phyloP scores from a whole-genome alignment of 2,329 filamentous ascomycete species.

The Penicillium sp. region DNA sequence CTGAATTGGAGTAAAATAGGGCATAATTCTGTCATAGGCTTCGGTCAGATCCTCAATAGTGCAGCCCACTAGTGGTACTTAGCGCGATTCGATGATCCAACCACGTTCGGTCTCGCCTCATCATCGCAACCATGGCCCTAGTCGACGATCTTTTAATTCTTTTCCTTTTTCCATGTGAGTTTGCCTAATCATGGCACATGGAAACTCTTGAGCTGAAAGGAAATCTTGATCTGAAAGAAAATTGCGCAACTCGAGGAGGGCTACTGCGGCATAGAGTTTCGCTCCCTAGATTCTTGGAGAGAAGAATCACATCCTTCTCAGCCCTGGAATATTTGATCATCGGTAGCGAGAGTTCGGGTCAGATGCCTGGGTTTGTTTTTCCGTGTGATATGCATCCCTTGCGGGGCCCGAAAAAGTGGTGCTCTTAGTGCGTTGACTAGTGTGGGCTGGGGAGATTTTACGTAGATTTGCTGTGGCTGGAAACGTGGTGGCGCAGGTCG shows the following conservation, averaged over 20 bases:
- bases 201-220: background rate
- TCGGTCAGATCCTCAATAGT: constrained; percentile 14
- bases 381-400: constrained; percentile 11
- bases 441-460: background rate
- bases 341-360: background rate
- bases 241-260: background rate
- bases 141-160: background rate
- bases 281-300: constrained; percentile 6
- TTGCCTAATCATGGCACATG: background rate
- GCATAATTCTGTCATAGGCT: background rate
- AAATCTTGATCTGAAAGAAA: background rate
- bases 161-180: background rate
- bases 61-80: constrained; percentile 14
- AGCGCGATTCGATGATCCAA: constrained; percentile 9
- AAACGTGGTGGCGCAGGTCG: constrained; percentile 2
- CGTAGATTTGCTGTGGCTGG: constrained; percentile 2
- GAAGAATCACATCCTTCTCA: background rate
- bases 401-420: constrained; percentile 5
- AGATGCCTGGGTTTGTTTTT: background rate
- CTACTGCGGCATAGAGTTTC: background rate
- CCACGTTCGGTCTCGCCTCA: constrained; percentile 16
- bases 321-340: background rate
- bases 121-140: constrained; percentile 5
- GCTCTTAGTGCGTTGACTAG: background rate
- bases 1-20: constrained; percentile 3